Evolutionary conservation across 2,329 filamentous ascomycete species (phyloP), one percentile per base, ranked within the genome.

Genomic region (Epichloe elymi): DNA sequence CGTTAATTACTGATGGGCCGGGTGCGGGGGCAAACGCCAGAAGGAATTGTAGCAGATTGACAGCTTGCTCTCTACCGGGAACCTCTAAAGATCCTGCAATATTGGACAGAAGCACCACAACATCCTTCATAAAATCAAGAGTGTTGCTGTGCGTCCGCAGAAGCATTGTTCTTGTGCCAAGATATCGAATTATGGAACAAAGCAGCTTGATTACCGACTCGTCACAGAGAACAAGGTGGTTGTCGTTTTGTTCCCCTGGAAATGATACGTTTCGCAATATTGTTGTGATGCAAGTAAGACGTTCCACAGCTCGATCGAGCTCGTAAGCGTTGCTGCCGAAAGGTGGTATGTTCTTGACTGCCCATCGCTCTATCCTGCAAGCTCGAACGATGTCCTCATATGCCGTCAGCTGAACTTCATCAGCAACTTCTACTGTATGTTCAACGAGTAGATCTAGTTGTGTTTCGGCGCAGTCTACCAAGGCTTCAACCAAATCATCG

Each of bases 111-210:
- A 95, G 82, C 15, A 88, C 84, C 52, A 97, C 80, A 33, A 89
- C 74, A 65, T 98, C 93, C 69, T 98, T 98, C 87, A 96, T 95
- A 60, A 97, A 91, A 66, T 98, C 93, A 57, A 96, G 73, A 0
- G 86, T 93, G 67, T 96, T 95, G 61, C 79, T 75, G 57, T 93
- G 79, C 3, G 83, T 88, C 39, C 88, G 82, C 41, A 97, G 71
- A 33, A 97, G 76, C 76, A 91, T 87, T 58, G 88, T 88, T 14
- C 89, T 84, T 4, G 90, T 96, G 33, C 91, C 93, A 14, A 97
- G 75, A 57, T 93, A 87, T 53, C 89, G 78, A 55, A 97, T 89
- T 4, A 90, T 79, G 44, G 83, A 83, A 52, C 88, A 88, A 8
- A 96, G 71, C 60, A 96, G 88, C 58, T 86, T 88, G 61, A 96